A percentile compares a stretch with the other conserved stretches of the same genome.
Conservation (phyloP, 495 filamentous ascomycete genomes). For the Tuber borchii region DNA sequence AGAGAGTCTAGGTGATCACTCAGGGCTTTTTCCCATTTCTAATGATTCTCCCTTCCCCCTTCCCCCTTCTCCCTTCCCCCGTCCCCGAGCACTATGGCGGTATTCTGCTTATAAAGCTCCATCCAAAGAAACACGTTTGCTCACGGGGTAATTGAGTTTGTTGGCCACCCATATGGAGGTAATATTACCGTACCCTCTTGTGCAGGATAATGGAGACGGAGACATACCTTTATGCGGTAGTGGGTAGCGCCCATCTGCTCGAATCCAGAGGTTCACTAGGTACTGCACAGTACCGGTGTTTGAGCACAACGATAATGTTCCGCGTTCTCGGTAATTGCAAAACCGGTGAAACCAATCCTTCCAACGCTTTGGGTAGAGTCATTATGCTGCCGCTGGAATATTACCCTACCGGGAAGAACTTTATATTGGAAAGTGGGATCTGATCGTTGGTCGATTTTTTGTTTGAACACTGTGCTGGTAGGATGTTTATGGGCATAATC, state of each 20-base stretch:
- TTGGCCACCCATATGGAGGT: neutral
- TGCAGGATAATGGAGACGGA: no score
- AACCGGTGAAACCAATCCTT: neutral
- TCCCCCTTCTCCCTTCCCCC: no score
- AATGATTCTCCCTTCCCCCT: neutral
- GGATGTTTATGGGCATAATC: no score
- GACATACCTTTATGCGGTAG: no score
- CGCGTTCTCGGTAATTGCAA: neutral
- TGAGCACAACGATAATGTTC: neutral
- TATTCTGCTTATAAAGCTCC: neutral
- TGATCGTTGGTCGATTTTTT: neutral
- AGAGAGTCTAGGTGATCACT: neutral
- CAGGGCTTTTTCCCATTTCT: neutral
- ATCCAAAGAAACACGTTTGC: neutral
- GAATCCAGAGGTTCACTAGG: no score
- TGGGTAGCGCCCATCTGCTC: neutral
- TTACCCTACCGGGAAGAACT: no score
- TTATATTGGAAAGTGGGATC: neutral
- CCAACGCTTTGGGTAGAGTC: neutral
- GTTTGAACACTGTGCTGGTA: no score
- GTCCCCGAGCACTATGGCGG: neutral
- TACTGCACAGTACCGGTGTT: no score
- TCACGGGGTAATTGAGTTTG: neutral
- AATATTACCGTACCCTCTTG: neutral
- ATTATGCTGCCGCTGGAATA: neutral